Evolutionary conservation across 495 filamentous ascomycete genomes (phyloP).

Genomic region (Pseudotulostoma volvatum): DNA sequence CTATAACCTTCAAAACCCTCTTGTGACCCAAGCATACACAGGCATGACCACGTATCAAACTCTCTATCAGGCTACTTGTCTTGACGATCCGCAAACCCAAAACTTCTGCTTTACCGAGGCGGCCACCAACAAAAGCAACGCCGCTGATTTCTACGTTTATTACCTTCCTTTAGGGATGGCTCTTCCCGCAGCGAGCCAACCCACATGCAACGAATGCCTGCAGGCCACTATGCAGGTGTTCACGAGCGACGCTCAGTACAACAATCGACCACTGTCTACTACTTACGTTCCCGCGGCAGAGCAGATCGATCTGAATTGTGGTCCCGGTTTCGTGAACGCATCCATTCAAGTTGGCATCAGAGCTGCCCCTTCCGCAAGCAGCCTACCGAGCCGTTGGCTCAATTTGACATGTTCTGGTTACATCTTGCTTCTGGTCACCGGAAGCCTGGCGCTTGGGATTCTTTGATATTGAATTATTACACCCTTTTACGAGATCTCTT

Average conservation of each 20-base stretch:
- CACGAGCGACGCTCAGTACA: constrained; percentile 39
- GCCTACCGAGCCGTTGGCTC: not conserved
- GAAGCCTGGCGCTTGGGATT: not conserved
- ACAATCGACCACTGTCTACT: constrained; percentile 36
- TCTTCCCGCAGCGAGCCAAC: constrained; percentile 43
- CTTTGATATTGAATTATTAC: too few species aligned
- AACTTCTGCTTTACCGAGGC: constrained; percentile 64
- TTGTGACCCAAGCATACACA: constrained; percentile 56
- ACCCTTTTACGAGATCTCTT: too few species aligned
- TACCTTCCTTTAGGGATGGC: constrained; percentile 63
- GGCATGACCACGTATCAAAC: constrained; percentile 57
- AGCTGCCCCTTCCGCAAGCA: not conserved
- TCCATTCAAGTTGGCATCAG: constrained; percentile 32
- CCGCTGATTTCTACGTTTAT: constrained; percentile 61
- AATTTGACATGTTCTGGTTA: not conserved
- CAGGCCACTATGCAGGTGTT: constrained; percentile 56
- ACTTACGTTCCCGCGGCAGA: constrained; percentile 48
- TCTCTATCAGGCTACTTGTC: constrained; percentile 64
- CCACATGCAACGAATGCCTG: constrained; percentile 55
- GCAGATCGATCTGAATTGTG: constrained; percentile 50
- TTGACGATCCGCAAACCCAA: constrained; percentile 32
- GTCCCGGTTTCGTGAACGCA: constrained; percentile 42
- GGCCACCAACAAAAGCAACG: constrained; percentile 52
- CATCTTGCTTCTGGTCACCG: not conserved
- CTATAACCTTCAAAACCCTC: constrained; percentile 42